Conservation (phyloP, 352 stramenopile genomes). For the Phytophthora tentaculata region DNA sequence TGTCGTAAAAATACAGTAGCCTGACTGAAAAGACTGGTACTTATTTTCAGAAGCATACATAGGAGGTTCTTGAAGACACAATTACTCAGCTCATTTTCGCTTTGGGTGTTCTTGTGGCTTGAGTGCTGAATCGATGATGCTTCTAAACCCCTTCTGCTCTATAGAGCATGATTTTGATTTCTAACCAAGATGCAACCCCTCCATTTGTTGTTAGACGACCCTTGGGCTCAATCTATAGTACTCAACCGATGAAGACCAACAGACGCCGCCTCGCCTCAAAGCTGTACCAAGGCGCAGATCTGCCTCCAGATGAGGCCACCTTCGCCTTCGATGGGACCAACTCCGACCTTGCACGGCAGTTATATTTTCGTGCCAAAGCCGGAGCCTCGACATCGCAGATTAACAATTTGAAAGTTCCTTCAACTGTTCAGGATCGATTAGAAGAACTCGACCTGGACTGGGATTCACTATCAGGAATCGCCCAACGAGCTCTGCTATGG, state of each 20-base stretch:
- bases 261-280: not conserved
- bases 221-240: no score
- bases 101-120: no score
- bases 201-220: not conserved
- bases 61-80: no score
- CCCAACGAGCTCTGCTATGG: slow-evolving; percentile 34
- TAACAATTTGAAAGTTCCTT: slow-evolving; percentile 6
- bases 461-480: slow-evolving; percentile 16
- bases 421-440: slow-evolving; percentile 13
- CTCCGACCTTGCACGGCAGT: slow-evolving; percentile 37
- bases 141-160: no score
- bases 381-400: slow-evolving; percentile 3
- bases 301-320: not conserved
- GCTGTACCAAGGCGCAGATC: not conserved
- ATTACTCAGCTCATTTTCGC: no score
- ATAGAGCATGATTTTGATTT: no score
- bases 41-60: no score
- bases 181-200: not conserved
- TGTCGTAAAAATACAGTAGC: no score
- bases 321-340: slow-evolving; percentile 39
- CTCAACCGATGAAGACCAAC: no score
- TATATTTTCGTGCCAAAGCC: slow-evolving; percentile 29
- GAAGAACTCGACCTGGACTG: slow-evolving; percentile 6
- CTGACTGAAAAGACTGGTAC: no score
- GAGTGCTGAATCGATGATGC: no score